Evolutionary conservation across 306 rosid genomes (phyloP).

Genomic region (Vicia faba): DNA sequence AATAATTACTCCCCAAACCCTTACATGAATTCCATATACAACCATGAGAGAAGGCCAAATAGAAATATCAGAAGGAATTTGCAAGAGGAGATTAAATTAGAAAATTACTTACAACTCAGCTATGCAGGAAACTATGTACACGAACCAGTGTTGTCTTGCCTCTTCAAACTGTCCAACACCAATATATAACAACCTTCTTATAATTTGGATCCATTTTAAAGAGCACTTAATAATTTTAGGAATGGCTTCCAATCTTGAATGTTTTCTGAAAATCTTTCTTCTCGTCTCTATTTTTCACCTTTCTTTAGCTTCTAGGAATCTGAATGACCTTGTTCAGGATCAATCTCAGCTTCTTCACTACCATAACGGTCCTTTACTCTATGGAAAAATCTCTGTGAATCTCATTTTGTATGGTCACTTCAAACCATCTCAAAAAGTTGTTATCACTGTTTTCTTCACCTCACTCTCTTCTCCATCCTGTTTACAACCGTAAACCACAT

Average conservation of each 20-base stretch:
- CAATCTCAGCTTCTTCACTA: constrained; percentile 62
- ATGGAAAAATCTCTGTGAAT: constrained; percentile 71
- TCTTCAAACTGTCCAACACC: too few species aligned
- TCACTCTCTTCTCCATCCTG: constrained; percentile 52
- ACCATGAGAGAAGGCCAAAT: too few species aligned
- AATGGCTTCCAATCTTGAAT: constrained; percentile 40
- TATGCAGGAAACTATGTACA: too few species aligned
- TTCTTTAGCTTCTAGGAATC: constrained; percentile 52
- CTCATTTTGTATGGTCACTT: constrained; percentile 86
- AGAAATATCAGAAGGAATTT: too few species aligned
- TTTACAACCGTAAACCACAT: too few species aligned
- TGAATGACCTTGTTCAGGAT: constrained; percentile 55
- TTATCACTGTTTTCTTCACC: constrained; percentile 64
- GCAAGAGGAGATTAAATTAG: too few species aligned
- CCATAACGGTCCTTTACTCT: constrained; percentile 82
- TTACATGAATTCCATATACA: too few species aligned
- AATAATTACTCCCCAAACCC: too few species aligned
- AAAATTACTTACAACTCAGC: too few species aligned
- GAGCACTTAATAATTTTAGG: not conserved
- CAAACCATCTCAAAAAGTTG: constrained; percentile 73
- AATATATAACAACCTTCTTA: not conserved
- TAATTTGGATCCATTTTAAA: not conserved
- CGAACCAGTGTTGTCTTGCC: too few species aligned
- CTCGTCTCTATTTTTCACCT: constrained; percentile 41
- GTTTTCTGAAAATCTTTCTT: constrained; percentile 31